phyloP scores from a whole-genome alignment of 352 stramenopile species.

The Hyaloperonospora brassicae region DNA sequence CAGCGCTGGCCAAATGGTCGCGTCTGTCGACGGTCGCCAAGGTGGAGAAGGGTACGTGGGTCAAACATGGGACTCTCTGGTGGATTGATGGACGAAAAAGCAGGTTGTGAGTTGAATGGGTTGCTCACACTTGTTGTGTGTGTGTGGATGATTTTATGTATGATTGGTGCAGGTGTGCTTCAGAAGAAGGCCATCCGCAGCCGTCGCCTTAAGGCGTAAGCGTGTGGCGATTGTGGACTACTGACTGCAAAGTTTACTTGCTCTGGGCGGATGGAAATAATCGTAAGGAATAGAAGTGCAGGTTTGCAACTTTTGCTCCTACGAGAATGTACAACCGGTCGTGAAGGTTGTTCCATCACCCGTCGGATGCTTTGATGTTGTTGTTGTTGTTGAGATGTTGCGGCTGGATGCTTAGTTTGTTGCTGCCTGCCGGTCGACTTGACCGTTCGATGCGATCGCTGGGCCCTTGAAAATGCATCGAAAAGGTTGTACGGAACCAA shows the following conservation, averaged over 20 bases:
- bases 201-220: conserved; percentile 77
- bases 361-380: neutral
- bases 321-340: conserved; percentile 18
- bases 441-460: conserved; percentile 53
- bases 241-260: conserved; percentile 4
- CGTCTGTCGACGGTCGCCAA: conserved; percentile 81
- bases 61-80: no score
- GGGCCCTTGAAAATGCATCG: conserved; percentile 38
- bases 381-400: conserved; percentile 16
- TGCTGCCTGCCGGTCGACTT: conserved; percentile 16
- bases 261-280: conserved; percentile 42
- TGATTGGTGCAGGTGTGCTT: conserved; percentile 39
- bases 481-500: conserved; percentile 19
- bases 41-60: conserved; percentile 73
- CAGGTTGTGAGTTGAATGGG: neutral
- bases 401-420: conserved; percentile 50
- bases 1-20: conserved; percentile 79
- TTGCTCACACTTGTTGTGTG: neutral
- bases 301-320: conserved; percentile 26
- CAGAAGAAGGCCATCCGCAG: conserved; percentile 79
- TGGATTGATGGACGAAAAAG: neutral
- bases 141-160: neutral
- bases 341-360: conserved; percentile 4
- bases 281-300: conserved; percentile 38
- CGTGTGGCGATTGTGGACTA: conserved; percentile 7